Evolutionary conservation across 345 rosid genomes (phyloP), one percentile per base, ranked within the genome.

Genomic region (Melaleuca alternifolia): DNA sequence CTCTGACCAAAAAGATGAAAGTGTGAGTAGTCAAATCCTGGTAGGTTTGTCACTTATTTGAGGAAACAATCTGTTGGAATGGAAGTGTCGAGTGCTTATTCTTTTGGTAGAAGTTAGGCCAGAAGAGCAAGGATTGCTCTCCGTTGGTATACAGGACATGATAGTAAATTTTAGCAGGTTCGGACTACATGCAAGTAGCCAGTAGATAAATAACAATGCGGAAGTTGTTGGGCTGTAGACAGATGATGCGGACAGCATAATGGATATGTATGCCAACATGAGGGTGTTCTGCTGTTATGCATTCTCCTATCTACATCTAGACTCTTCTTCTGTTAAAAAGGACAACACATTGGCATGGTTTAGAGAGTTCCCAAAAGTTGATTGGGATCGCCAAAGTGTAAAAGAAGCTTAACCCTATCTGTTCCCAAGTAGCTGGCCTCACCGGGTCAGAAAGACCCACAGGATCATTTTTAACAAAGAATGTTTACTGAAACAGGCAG

Each of bases 1-100:
- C 48, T 90, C 93, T 50, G 88, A 84, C 54, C 84, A 87, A 62
- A 86, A 89, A 83, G 85, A 54, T n/a, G 87, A 86, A 15, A 85
- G 89, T 91, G 94, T 92, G 51, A 89, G 91, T 53, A 61, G 33
- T 59, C 23, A 6, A 41, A 50, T 11, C 23, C 54, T 84, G 71
- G 71, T 6, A n/a, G 71, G 26, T 71, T 33, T 8, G 18, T 37
- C 79, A 50, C 30, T 50, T 50, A 41, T 33, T 44, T 41, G 30
- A 81, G 21, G 84, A 81, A 81, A 81, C 14, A 48, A 0, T 48
- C 50, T 30, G 23, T 81, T 41, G 23, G 18, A 44, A 81, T 24
- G 20, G 51, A 48, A 24, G 21, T 82, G 51, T 46, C 30, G n/a
- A 82, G 30, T 51, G 16, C 48, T 48, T 82, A 50, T 26, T 46